These are phyloP conservation scores for Gardenia jasminoides DNA, from an alignment of 257 asterid genomes.

Conservation along the genomic window DNA sequence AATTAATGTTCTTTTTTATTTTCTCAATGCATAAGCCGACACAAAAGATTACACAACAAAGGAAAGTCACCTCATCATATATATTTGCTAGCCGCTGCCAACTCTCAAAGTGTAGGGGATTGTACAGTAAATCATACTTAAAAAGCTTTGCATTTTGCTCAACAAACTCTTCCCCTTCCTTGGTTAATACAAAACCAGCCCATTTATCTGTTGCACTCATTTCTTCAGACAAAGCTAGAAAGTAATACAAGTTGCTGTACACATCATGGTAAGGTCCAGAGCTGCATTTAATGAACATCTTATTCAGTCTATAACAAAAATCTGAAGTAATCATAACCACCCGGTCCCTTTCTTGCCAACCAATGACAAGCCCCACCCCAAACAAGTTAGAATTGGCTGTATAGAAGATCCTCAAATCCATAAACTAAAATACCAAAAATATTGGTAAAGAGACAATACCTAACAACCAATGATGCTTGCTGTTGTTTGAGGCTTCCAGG, in stretches of 20 bases:
- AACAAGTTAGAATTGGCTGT: neutral
- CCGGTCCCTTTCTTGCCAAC: neutral
- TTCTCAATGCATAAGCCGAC: neutral
- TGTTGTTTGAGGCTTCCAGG: constrained; percentile 50
- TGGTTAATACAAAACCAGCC: constrained; percentile 97
- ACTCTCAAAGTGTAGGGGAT: constrained; percentile 87
- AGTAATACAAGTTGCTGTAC: constrained; percentile 80
- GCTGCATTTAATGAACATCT: constrained; percentile 52
- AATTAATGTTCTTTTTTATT: neutral
- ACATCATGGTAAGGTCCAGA: constrained; percentile 79
- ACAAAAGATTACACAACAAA: constrained; percentile 23
- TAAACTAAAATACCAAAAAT: constrained; percentile 9
- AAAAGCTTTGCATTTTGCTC: constrained; percentile 80
- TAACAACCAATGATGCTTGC: constrained; percentile 45
- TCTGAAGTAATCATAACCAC: constrained; percentile 3
- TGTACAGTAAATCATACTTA: constrained; percentile 90
- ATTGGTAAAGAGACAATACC: constrained; percentile 39
- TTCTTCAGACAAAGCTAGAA: constrained; percentile 91
- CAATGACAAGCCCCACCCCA: neutral
- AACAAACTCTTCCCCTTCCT: constrained; percentile 93
- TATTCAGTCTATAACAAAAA: constrained; percentile 14
- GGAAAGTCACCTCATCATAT: constrained; percentile 77
- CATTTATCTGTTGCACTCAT: constrained; percentile 92
- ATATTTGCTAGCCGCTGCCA: constrained; percentile 97
- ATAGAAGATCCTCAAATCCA: constrained; percentile 21